Base-by-base conservation (phyloP, 495 filamentous ascomycete species). In the Talaromyces liani region DNA sequence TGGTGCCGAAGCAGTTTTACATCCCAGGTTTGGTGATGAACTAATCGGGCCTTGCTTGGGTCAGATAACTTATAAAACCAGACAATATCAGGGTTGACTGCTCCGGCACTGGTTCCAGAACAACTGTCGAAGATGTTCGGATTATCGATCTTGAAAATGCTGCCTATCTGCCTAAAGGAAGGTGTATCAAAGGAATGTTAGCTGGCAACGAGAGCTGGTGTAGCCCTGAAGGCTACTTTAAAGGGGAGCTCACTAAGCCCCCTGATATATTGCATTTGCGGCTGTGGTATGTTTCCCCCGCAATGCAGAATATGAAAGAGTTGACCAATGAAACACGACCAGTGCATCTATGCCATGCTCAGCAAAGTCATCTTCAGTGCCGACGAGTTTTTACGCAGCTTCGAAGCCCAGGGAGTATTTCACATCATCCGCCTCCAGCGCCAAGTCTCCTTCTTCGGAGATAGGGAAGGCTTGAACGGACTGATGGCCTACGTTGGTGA, bases 381-480 rank as follows among this genome's bases (percentile, higher is more conserved):
- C 33, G 66, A 70, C 64, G 64, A 62, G 29, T 64, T 68, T 64
- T 64, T 68, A 58, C 3, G 60, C 41, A 54, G 65, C 49, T 66
- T 70, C 49, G 34, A 69, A 39, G 54, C 61, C 6, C 59, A 71
- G 55, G 68, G 70, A 10, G 66, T 58, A 49, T 47, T 69, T 14
- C 41, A 14, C 34, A 58, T 69, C 0, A 67, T 69, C 70, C 58
- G 74, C 47, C 67, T 73, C 9, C 66, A 72, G 54, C 74, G 75
- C 39, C 74, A 79, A 63, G 70, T 78, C 4, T 81, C 78, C 3
- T 79, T 77, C 55, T 79, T 79, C 67, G 75, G 72, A 24, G 72
- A 80, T 33, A 65, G 61, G 68, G 63, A 79, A 16, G 72, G 73
- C 25, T 27, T 74, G 47, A 60, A 71, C 59, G 72, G 67, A 55